phyloP scores from a whole-genome alignment of 257 asterid genomes.

The Euphrasia confusa region DNA sequence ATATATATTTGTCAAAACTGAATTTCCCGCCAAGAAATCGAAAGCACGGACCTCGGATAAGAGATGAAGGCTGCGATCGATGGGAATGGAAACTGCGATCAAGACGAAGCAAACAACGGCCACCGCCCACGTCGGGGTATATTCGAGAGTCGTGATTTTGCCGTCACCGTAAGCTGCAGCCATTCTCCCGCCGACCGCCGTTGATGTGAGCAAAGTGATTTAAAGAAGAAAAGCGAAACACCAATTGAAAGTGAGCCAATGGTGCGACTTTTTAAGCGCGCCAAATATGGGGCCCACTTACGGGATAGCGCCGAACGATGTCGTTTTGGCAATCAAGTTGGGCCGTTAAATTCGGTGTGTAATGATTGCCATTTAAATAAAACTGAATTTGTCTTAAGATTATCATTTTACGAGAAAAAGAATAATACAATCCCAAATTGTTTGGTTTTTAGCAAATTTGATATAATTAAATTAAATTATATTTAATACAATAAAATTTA shows the following conservation, averaged over 20 bases:
- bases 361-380: no score
- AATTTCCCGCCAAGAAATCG: neutral
- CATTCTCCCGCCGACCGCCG: neutral
- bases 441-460: no score
- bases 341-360: neutral
- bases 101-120: neutral
- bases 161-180: neutral
- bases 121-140: neutral
- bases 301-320: neutral
- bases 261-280: neutral
- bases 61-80: neutral
- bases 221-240: neutral
- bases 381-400: no score
- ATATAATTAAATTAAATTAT: no score
- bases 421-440: no score
- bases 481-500: no score
- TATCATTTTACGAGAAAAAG: no score
- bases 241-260: neutral
- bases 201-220: no score
- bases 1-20: no score
- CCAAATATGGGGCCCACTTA: neutral
- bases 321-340: neutral
- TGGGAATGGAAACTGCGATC: neutral
- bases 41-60: neutral
- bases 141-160: neutral